Evolutionary conservation across 768 basidiomycete species (phyloP), one percentile per base, ranked within the genome.

Genomic region (Tylopilus subfusipes): DNA sequence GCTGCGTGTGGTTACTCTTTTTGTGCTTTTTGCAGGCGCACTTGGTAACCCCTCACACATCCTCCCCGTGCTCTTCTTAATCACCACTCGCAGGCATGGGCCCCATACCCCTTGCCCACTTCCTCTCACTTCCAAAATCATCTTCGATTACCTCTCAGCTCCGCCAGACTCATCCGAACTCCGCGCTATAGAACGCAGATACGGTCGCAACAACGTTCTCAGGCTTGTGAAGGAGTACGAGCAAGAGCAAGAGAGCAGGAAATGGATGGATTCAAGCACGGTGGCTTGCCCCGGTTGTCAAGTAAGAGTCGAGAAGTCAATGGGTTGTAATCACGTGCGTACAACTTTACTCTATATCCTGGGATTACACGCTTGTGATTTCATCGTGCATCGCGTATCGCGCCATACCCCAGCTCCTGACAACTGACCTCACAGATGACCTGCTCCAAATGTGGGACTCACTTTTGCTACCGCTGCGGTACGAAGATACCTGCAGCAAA

Each of bases 321-420:
- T 78, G 55, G 93, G 93, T 2, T 95, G 93, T 72, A 95, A 95
- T 69, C 93, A 96, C 72, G 92, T 93, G 73, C 57, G 85, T 74
- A 42, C 44, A 9, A 18, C 31, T 39, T 31, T 44, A 12, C 10
- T 19, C 44, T 27, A 3, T 47, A 19, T 42, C 30, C 14, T 42
- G 38, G 0, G 14, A 13, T 19, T 1, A 18, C 31, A 13, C 12
- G 2, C 16, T 22, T 3, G 36, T 38, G n/a, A 38, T 31, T 13
- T 13, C n/a, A 30, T 11, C 25, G 4, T 43, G 21, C 48, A 36
- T 34, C 19, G 24, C 31, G 38, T 36, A 18, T 47, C 38, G 39
- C 50, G 48, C n/a, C 54, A 52, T 47, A 40, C 16, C 31, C 45
- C 13, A 18, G 13, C 40, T 9, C 21, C n/a, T 36, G 29, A 53